Evolutionary conservation across 1,284 basidiomycete genomes (phyloP).

Genomic region (Meripilus lineatus): DNA sequence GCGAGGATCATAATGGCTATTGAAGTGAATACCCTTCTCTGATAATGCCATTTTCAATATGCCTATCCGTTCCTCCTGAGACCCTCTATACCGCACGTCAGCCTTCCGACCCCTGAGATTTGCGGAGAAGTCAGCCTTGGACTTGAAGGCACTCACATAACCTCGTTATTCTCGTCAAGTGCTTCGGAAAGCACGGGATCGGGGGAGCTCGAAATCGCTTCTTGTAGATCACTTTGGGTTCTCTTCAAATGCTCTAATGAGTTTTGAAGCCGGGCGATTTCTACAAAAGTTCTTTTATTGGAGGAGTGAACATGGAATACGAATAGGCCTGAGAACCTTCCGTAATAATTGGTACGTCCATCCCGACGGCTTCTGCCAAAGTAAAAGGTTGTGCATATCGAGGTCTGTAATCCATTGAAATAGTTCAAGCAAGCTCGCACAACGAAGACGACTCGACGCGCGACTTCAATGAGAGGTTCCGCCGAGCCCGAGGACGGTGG

Average conservation of each 20-base stretch:
- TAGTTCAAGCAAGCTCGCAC: too few relatives aligned
- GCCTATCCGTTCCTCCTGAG: slow-evolving; percentile 65
- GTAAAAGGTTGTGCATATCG: slow-evolving; percentile 74
- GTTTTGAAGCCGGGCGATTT: slow-evolving; percentile 71
- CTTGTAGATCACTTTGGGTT: slow-evolving; percentile 58
- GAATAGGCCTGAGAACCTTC: slow-evolving; percentile 53
- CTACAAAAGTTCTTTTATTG: slow-evolving; percentile 31
- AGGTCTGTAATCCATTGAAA: slow-evolving; percentile 64
- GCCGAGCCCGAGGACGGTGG: background rate
- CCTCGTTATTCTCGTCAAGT: slow-evolving; percentile 46
- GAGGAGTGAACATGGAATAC: background rate
- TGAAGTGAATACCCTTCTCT: slow-evolving; percentile 49
- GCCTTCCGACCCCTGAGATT: background rate
- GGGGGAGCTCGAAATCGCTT: slow-evolving; percentile 34
- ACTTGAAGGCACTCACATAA: slow-evolving; percentile 38
- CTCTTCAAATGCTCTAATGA: slow-evolving; percentile 59
- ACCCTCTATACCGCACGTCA: slow-evolving; percentile 40
- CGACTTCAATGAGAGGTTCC: background rate
- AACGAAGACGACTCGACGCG: too few relatives aligned
- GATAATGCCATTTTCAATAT: slow-evolving; percentile 61
- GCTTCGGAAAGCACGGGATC: slow-evolving; percentile 46
- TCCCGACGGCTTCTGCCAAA: slow-evolving; percentile 54
- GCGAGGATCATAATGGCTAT: slow-evolving; percentile 40
- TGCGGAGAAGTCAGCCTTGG: background rate
- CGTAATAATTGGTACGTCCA: slow-evolving; percentile 64